A percentile compares a stretch with the other conserved stretches of the same genome.
Evolutionary conservation across 805 yeast genomes (phyloP).

Genomic region (Jamesozyma lodderae): DNA sequence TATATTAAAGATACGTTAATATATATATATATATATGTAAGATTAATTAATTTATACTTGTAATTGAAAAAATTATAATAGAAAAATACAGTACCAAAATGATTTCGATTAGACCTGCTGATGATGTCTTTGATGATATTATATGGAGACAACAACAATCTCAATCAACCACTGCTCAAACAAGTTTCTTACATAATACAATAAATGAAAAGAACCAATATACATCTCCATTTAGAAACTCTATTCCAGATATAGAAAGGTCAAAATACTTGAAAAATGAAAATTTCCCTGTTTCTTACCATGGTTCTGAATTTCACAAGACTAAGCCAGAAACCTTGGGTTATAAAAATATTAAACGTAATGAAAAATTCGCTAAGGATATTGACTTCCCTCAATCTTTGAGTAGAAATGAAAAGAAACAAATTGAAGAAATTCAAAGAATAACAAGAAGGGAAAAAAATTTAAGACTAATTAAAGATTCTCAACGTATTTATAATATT

Average conservation of each 20-base stretch:
- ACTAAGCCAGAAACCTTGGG: constrained; percentile 16
- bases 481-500: constrained; percentile 12
- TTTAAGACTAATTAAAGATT: constrained; percentile 16
- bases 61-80: too few relatives aligned
- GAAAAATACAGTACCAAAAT: too few relatives aligned
- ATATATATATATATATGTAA: too few relatives aligned
- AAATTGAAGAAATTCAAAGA: constrained; percentile 12
- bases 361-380: constrained; percentile 20
- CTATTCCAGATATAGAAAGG: neutral
- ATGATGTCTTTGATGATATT: neutral
- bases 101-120: too few relatives aligned
- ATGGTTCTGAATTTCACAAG: neutral
- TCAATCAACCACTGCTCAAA: too few relatives aligned
- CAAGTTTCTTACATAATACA: neutral
- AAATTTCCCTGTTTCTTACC: neutral
- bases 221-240: neutral
- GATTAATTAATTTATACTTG: too few relatives aligned
- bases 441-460: constrained; percentile 18
- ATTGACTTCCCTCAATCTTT: constrained; percentile 21
- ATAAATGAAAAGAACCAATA: neutral
- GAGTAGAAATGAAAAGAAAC: constrained; percentile 18
- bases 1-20: too few relatives aligned
- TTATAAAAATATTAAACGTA: constrained; percentile 11
- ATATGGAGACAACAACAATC: neutral
- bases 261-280: neutral